phyloP scores from a whole-genome alignment of 2,329 filamentous ascomycete species.

The Colletotrichum sp. region DNA sequence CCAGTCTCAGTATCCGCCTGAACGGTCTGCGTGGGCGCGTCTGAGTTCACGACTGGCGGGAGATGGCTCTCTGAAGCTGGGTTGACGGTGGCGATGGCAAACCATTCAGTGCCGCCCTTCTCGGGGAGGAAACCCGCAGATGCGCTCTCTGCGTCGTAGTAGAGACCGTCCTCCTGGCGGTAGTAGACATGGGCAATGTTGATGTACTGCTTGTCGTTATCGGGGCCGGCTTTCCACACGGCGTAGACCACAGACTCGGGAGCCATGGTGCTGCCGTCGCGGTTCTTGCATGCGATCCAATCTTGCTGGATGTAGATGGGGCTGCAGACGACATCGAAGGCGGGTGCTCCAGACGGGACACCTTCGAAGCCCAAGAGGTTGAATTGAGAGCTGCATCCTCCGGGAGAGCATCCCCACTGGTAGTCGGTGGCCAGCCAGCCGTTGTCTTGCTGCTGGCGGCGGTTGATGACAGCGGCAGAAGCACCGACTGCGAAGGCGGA shows the following conservation, averaged over 20 bases:
- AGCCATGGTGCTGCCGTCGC: neutral
- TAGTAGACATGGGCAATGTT: slow-evolving; percentile 26
- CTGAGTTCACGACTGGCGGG: neutral
- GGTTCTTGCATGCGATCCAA: slow-evolving; percentile 25
- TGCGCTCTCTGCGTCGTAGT: neutral
- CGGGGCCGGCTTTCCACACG: slow-evolving; percentile 22
- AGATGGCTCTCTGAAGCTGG: neutral
- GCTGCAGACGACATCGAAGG: slow-evolving; percentile 29
- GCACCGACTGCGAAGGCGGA: neutral
- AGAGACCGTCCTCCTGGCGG: neutral
- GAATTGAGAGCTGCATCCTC: slow-evolving; percentile 28
- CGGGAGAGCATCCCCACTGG: slow-evolving; percentile 26
- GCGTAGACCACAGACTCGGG: slow-evolving; percentile 23
- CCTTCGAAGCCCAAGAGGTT: slow-evolving; percentile 24
- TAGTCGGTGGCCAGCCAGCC: slow-evolving; percentile 1
- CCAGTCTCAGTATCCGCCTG: neutral
- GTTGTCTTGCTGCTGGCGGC: neutral
- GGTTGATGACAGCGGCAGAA: neutral
- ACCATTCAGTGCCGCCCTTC: neutral
- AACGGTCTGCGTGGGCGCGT: neutral
- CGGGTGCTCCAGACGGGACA: slow-evolving; percentile 27
- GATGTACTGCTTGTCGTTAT: slow-evolving; percentile 24
- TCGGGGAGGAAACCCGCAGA: neutral
- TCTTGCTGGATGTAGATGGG: slow-evolving; percentile 26
- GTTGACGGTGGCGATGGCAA: neutral